These are phyloP conservation scores for Ailanthus altissimus DNA, from an alignment of 345 rosid species.

Conservation along the genomic window DNA sequence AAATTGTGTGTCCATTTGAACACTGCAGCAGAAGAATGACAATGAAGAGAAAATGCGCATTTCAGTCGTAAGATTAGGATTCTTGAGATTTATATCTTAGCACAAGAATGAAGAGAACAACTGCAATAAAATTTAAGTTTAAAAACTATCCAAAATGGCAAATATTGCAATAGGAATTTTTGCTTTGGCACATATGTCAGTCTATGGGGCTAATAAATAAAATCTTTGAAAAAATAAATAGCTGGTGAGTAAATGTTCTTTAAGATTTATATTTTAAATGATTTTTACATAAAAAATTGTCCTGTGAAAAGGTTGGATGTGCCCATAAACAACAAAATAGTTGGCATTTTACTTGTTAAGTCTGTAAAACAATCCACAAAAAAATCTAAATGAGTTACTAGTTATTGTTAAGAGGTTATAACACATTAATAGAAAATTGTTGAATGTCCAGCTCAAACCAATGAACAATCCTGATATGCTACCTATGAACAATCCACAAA, in stretches of 20 bases:
- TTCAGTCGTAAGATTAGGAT: not conserved
- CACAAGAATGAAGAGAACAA: not conserved
- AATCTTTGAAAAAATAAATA: not conserved
- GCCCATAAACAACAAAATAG: too few relatives aligned
- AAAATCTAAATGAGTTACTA: too few relatives aligned
- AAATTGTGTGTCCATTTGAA: constrained; percentile 77
- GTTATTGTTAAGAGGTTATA: too few relatives aligned
- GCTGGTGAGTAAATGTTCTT: not conserved
- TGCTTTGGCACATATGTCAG: not conserved
- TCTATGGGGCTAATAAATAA: not conserved
- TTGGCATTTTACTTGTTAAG: too few relatives aligned
- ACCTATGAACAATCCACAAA: too few relatives aligned
- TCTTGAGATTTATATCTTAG: not conserved
- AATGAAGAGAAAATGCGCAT: constrained; percentile 11
- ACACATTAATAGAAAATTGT: not conserved
- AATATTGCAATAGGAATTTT: not conserved
- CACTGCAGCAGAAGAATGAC: constrained; percentile 46
- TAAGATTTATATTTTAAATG: too few relatives aligned
- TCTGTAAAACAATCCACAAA: too few relatives aligned
- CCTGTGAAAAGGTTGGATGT: too few relatives aligned
- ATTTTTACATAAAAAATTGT: too few relatives aligned
- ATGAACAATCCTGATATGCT: not conserved
- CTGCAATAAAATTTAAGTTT: not conserved
- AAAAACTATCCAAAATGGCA: not conserved
- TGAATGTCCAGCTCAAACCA: not conserved